A percentile compares a stretch with the other conserved stretches of the same genome.
Conservation (phyloP, 164 flowering plant species). For the Chloranthus sessilifolius region DNA sequence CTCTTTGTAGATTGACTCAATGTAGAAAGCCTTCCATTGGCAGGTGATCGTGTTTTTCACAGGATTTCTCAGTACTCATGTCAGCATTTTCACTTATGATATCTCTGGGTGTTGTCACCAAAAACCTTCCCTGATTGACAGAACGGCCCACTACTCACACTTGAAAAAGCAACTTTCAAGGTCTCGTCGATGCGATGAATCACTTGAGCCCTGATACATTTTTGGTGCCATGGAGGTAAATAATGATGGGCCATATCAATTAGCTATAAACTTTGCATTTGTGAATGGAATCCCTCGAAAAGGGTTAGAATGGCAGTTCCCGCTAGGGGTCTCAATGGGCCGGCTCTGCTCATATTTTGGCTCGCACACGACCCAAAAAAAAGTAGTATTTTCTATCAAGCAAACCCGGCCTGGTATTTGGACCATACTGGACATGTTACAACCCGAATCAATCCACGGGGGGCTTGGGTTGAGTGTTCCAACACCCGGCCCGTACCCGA, state of each 20-base stretch:
- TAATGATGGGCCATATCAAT: background rate
- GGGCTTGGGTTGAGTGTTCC: too few species aligned
- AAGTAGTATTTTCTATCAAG: too few species aligned
- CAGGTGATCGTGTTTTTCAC: background rate
- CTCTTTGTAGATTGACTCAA: constrained; percentile 19
- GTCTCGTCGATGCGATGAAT: background rate
- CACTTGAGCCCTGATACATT: too few species aligned
- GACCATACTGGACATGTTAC: background rate
- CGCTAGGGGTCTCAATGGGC: background rate
- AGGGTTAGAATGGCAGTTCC: constrained; percentile 1
- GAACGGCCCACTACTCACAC: background rate
- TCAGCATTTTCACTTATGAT: background rate
- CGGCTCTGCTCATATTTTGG: too few species aligned
- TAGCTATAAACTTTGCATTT: background rate
- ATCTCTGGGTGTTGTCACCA: background rate
- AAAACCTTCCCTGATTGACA: background rate
- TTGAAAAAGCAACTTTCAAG: background rate
- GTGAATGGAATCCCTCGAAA: background rate
- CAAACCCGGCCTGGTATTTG: too few species aligned
- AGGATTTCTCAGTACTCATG: background rate
- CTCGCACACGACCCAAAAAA: too few species aligned
- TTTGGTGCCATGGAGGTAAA: too few species aligned
- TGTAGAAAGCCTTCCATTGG: too few species aligned
- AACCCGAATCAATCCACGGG: background rate
- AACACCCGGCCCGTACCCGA: too few species aligned